Conservation (phyloP, 805 yeast genomes). For the Jamesozyma gamospora region DNA sequence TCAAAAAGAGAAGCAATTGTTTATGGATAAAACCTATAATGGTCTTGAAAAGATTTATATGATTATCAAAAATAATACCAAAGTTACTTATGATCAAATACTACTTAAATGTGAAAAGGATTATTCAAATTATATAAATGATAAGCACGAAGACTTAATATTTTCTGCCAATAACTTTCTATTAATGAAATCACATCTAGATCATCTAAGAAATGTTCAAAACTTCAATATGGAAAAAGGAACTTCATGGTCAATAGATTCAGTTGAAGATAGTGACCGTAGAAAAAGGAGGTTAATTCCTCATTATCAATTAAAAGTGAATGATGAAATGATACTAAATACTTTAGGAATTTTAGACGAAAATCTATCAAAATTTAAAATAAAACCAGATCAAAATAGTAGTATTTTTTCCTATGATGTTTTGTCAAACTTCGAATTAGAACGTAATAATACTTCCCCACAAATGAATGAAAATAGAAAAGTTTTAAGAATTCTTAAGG, state of each 20-base stretch:
- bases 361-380: background rate
- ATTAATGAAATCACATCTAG: background rate
- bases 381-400: background rate
- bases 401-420: constrained; percentile 33
- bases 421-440: constrained; percentile 33
- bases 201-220: background rate
- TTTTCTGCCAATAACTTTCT: constrained; percentile 37
- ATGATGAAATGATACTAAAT: background rate
- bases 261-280: constrained; percentile 59
- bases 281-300: constrained; percentile 54
- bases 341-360: background rate
- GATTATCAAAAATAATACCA: constrained; percentile 27
- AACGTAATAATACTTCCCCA: constrained; percentile 21
- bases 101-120: constrained; percentile 39
- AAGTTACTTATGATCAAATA: constrained; percentile 32
- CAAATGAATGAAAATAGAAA: constrained; percentile 64
- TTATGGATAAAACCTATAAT: background rate
- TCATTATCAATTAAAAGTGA: constrained; percentile 25
- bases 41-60: background rate
- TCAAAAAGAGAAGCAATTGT: background rate
- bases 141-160: constrained; percentile 37
- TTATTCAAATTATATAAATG: constrained; percentile 49
- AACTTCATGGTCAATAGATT: constrained; percentile 48
- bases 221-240: background rate
- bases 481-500: constrained; percentile 55